Base-by-base conservation (phyloP, 805 yeast genomes). In the Zygosaccharomyces pseudorouxii region DNA sequence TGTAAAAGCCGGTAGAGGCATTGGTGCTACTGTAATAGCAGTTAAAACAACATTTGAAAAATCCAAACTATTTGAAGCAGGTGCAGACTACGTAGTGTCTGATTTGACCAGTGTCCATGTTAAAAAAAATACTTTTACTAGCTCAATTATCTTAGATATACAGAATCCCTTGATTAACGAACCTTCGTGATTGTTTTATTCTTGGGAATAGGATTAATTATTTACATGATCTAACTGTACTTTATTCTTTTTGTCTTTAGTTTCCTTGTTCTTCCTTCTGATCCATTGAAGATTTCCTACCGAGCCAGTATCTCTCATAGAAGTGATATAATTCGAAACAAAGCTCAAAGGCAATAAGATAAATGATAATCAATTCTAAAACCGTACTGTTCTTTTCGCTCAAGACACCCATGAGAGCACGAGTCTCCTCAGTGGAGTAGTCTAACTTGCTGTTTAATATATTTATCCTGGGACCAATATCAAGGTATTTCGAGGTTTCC, bases 331-430 rank as follows among this genome's bases (percentile, higher is more conserved):
- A 69, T 63, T 90, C 97, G 63, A 89, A 86, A 22, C 82, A 71
- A 12, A 90, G 96, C 62, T 90, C 97, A 42, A 90, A 80, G 76
- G 86, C 75, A 52, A 90, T 90, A 55, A 90, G 72, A 23, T 82
- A 73, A 46, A 90, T 88, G 56, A 90, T 89, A 64, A 89, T 84
- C 95, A 95, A 86, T 63, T 90, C 97, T 39, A 90, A 70, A 18
- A 89, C 71, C 3, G 87, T 77, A 29, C 92, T 77, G 51, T 84
- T 86, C 56, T 81, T 80, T 57, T 89, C 96, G 48, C 81, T 84
- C 51, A 89, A 64, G 3, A 89, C 84, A 18, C 84, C 78, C 53
- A 89, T 73, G 31, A 90, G 71, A 2, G 89, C 90, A 10, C 88
- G 75, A 12, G 88, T 85, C 62, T 89, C 95, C 52, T 90, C 97